Conservation (phyloP, 106 monocot species). For the Dactylorhiza incarnata region DNA sequence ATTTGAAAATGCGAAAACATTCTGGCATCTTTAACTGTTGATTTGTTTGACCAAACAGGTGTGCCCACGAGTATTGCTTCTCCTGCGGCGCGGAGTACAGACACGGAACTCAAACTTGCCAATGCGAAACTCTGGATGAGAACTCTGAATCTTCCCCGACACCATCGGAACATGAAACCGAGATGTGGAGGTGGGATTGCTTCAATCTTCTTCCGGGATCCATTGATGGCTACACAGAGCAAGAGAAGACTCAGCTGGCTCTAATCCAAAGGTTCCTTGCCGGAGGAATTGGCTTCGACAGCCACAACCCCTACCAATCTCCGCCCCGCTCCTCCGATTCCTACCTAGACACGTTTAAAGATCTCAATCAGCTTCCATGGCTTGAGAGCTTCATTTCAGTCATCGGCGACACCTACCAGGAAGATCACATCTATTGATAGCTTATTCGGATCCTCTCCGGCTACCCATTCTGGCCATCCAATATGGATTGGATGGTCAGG, state of each 20-base stretch:
- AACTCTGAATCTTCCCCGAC: constrained; percentile 14
- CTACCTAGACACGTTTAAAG: constrained; percentile 80
- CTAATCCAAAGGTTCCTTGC: constrained; percentile 84
- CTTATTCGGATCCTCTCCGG: too few species aligned
- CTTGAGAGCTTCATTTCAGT: constrained; percentile 95
- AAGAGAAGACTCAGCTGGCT: constrained; percentile 80
- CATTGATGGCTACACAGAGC: constrained; percentile 69
- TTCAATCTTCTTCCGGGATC: constrained; percentile 37
- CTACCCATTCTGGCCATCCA: too few species aligned
- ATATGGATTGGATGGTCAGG: too few species aligned
- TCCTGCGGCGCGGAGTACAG: constrained; percentile 51
- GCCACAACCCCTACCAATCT: constrained; percentile 38
- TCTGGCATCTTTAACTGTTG: not conserved
- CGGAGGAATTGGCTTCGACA: constrained; percentile 55
- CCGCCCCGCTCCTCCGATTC: constrained; percentile 78
- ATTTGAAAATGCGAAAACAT: not conserved
- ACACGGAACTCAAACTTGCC: constrained; percentile 44
- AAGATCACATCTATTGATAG: constrained; percentile 52
- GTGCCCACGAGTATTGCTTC: constrained; percentile 69
- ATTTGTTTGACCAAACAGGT: constrained; percentile 35
- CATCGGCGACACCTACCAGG: constrained; percentile 71
- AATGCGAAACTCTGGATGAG: constrained; percentile 30
- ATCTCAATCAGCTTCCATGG: constrained; percentile 94
- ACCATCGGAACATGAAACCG: constrained; percentile 27
- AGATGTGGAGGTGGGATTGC: constrained; percentile 71